Percentiles rank a stretch among this genome's conserved stretches.
phyloP scores from a whole-genome alignment of 1,139 yeast genomes.

The Nakaseomyces nivariensis region DNA sequence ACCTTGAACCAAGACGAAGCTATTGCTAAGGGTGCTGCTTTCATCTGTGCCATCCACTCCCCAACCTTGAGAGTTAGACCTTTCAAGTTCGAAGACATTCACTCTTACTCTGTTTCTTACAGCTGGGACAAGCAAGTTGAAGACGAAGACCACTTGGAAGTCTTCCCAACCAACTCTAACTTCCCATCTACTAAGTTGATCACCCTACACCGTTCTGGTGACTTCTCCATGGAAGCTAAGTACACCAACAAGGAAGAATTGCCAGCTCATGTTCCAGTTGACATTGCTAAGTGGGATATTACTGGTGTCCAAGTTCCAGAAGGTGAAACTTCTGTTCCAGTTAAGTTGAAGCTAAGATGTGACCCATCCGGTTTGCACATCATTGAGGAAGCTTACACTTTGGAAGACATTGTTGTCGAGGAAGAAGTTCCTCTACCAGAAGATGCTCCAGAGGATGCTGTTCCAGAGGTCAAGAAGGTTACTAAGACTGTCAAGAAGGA shows the following conservation, averaged over 20 bases:
- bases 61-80: conserved; percentile 98
- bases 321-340: conserved; percentile 71
- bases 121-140: conserved; percentile 92
- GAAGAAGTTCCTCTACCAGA: conserved; percentile 60
- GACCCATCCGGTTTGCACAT: conserved; percentile 95
- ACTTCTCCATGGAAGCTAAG: conserved; percentile 77
- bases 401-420: conserved; percentile 82
- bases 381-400: conserved; percentile 89
- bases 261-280: conserved; percentile 56
- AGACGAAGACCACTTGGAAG: conserved; percentile 83
- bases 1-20: conserved; percentile 99
- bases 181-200: conserved; percentile 95
- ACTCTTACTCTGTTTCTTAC: conserved; percentile 87
- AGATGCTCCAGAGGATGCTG: conserved; percentile 54
- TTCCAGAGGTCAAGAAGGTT: conserved; percentile 83
- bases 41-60: conserved; percentile 97
- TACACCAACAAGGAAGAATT: conserved; percentile 69
- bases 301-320: conserved; percentile 74
- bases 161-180: conserved; percentile 86
- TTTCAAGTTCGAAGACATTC: conserved; percentile 93
- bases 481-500: conserved; percentile 92
- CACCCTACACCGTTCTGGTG: conserved; percentile 85
- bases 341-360: conserved; percentile 90
- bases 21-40: conserved; percentile 97
- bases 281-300: conserved; percentile 77